Evolutionary conservation across 805 yeast genomes (phyloP).

Genomic region (Candida tibetensis): DNA sequence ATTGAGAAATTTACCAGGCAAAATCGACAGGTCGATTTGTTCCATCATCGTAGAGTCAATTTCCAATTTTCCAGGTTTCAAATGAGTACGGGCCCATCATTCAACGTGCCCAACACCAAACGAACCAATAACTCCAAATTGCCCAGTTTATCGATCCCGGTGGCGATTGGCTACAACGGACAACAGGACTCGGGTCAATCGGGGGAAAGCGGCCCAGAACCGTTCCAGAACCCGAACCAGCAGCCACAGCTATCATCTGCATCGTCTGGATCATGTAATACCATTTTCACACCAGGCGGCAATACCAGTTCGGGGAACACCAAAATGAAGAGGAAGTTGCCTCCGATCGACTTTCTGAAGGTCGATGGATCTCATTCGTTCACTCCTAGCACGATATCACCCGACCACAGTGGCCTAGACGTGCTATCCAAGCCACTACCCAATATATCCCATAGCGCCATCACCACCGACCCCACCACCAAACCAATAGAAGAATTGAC

Average conservation of each 20-base stretch:
- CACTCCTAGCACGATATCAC: not conserved
- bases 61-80: too few species aligned
- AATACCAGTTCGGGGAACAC: constrained; percentile 1
- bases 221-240: constrained; percentile 5
- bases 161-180: constrained; percentile 10
- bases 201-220: constrained; percentile 6
- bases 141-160: constrained; percentile 31
- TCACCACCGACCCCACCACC: constrained; percentile 1
- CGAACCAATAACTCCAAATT: constrained; percentile 18
- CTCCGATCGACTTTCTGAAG: constrained; percentile 41
- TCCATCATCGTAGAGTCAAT: too few species aligned
- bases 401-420: not conserved
- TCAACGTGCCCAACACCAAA: constrained; percentile 33
- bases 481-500: constrained; percentile 50
- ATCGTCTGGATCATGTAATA: constrained; percentile 5
- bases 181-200: not conserved
- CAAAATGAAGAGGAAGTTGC: constrained; percentile 35
- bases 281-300: constrained; percentile 7
- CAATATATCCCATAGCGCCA: not conserved
- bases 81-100: constrained; percentile 20
- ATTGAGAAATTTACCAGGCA: too few species aligned
- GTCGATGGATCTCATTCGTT: constrained; percentile 14
- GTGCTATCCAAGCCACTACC: not conserved
- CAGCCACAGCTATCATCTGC: constrained; percentile 1
- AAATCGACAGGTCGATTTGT: too few species aligned